Conservation (phyloP, 2,329 filamentous ascomycete species). For the Ceratocystis variospora region DNA sequence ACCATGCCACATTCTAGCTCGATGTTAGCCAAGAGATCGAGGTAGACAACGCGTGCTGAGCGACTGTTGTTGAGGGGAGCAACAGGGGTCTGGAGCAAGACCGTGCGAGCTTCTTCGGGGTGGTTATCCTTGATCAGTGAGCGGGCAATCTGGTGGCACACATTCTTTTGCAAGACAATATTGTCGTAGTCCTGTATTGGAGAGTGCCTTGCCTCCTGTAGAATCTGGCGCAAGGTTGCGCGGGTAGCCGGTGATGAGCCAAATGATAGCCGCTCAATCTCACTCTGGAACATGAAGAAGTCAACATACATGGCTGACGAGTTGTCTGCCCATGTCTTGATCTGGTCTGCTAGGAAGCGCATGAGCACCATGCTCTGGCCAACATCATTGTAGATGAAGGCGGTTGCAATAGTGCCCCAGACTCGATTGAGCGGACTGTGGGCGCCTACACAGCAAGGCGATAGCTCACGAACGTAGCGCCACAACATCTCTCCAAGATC, state of each 20-base stretch:
- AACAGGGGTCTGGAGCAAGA: conserved; percentile 13
- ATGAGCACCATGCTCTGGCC: conserved; percentile 18
- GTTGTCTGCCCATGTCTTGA: conserved; percentile 14
- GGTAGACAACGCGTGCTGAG: conserved; percentile 17
- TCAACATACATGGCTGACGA: conserved; percentile 12
- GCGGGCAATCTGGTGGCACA: conserved; percentile 15
- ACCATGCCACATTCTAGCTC: conserved; percentile 14
- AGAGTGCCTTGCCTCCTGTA: conserved; percentile 8
- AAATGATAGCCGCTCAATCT: conserved; percentile 17
- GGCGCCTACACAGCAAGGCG: conserved; percentile 14
- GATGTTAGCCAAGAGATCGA: conserved; percentile 17
- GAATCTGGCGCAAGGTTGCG: conserved; percentile 11
- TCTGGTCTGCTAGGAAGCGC: conserved; percentile 15
- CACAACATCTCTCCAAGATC: conserved; percentile 18
- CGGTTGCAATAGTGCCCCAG: conserved; percentile 16
- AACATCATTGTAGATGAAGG: conserved; percentile 17
- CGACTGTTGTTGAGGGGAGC: conserved; percentile 16
- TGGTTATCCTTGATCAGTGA: conserved; percentile 17
- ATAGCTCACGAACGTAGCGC: conserved; percentile 17
- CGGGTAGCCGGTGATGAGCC: conserved; percentile 15
- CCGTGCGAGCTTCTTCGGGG: conserved; percentile 13
- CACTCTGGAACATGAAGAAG: conserved; percentile 18
- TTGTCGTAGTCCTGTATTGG: conserved; percentile 13
- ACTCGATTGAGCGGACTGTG: conserved; percentile 18
- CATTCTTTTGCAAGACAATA: conserved; percentile 16